Percentiles rank a stretch among this genome's conserved stretches.
Conservation (phyloP, 2,329 filamentous ascomycete genomes). For the Aspergillus ustus region DNA sequence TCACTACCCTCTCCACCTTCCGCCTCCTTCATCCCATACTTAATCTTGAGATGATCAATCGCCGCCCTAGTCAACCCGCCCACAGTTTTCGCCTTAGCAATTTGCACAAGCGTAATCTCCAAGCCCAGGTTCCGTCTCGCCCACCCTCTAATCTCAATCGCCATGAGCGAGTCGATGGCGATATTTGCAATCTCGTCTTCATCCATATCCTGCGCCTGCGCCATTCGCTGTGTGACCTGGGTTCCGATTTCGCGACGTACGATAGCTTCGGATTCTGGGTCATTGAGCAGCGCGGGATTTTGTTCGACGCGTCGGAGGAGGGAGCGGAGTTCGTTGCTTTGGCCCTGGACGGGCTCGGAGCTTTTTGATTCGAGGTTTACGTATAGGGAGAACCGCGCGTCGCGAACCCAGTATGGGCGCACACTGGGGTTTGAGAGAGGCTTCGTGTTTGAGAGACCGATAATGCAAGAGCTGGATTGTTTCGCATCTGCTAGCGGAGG, state of each 20-base stretch:
- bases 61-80: slow-evolving; percentile 7
- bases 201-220: slow-evolving; percentile 13
- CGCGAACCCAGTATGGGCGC: slow-evolving; percentile 13
- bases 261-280: slow-evolving; percentile 7
- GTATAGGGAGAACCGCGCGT: slow-evolving; percentile 17
- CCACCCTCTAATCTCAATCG: slow-evolving; percentile 23
- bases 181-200: slow-evolving; percentile 10
- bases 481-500: neutral
- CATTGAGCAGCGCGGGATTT: slow-evolving; percentile 9
- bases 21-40: slow-evolving; percentile 5
- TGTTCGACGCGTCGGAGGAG: neutral
- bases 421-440: slow-evolving; percentile 10
- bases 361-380: slow-evolving; percentile 9
- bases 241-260: slow-evolving; percentile 12
- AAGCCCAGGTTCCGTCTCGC: slow-evolving; percentile 13
- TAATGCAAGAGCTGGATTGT: neutral
- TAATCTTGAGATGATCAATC: neutral
- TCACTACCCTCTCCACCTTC: neutral
- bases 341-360: neutral
- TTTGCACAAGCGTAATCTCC: slow-evolving; percentile 19
- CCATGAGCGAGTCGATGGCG: slow-evolving; percentile 21
- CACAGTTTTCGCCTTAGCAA: slow-evolving; percentile 20
- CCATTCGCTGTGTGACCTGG: slow-evolving; percentile 10
- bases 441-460: slow-evolving; percentile 17
- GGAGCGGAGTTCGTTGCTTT: slow-evolving; percentile 5